These are phyloP conservation scores for Zoysia matrella DNA, from an alignment of 202 grass and related monocot species.

Conservation along the genomic window DNA sequence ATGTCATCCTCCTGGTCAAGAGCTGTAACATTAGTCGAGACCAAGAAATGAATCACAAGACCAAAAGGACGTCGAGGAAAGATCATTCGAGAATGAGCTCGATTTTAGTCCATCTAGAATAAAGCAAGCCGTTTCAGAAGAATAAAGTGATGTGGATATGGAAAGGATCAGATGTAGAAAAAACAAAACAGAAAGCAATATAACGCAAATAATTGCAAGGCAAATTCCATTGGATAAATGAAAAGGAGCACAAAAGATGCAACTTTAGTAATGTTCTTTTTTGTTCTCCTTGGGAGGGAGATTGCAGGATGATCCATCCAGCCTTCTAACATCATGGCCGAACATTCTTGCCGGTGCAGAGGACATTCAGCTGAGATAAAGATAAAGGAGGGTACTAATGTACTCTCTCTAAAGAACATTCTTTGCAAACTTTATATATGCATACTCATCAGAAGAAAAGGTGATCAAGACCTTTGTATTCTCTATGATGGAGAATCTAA, in stretches of 20 bases:
- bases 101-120: constrained; percentile 51
- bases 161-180: constrained; percentile 46
- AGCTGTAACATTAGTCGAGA: background rate
- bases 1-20: background rate
- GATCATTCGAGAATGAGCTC: constrained; percentile 25
- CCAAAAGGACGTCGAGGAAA: constrained; percentile 29
- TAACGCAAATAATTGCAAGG: constrained; percentile 44
- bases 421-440: constrained; percentile 61
- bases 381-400: constrained; percentile 56
- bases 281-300: constrained; percentile 34
- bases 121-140: constrained; percentile 55
- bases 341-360: constrained; percentile 59
- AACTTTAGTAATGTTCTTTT: constrained; percentile 24
- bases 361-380: constrained; percentile 59
- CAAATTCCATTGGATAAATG: constrained; percentile 29
- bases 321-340: constrained; percentile 41
- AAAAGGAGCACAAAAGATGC: constrained; percentile 26
- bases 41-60: constrained; percentile 11
- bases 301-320: constrained; percentile 45
- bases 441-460: constrained; percentile 49
- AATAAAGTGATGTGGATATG: constrained; percentile 76
- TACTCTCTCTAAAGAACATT: constrained; percentile 56
- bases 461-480: constrained; percentile 52
- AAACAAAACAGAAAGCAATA: constrained; percentile 30
- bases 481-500: constrained; percentile 37